A percentile compares a stretch with the other conserved stretches of the same genome.
These are phyloP conservation scores for Debaryomyces psychrophilus DNA, from an alignment of 1,139 yeast species.

Conservation along the genomic window DNA sequence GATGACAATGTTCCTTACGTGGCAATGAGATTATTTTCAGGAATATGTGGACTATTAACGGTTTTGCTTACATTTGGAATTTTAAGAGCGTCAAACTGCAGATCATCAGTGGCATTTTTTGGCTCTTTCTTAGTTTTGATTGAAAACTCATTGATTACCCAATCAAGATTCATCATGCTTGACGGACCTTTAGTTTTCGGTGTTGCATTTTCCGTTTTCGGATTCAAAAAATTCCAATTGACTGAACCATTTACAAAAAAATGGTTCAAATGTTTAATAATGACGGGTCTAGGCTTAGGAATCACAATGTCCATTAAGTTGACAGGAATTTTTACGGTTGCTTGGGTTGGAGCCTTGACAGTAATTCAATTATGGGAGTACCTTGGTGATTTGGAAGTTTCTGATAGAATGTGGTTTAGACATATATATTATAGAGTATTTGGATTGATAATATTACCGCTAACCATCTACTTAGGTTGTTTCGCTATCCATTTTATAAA, in stretches of 20 bases:
- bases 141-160: constrained; percentile 58
- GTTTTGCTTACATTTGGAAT: constrained; percentile 51
- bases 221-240: constrained; percentile 46
- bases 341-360: constrained; percentile 52
- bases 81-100: constrained; percentile 51
- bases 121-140: constrained; percentile 50
- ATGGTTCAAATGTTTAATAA: constrained; percentile 49
- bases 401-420: constrained; percentile 30
- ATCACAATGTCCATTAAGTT: constrained; percentile 53
- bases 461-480: constrained; percentile 47
- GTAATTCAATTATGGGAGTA: constrained; percentile 54
- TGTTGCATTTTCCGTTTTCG: constrained; percentile 43
- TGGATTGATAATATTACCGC: constrained; percentile 51
- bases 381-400: constrained; percentile 57
- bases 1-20: constrained; percentile 36
- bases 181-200: constrained; percentile 56
- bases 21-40: constrained; percentile 38
- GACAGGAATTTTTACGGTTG: constrained; percentile 55
- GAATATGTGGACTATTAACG: constrained; percentile 45
- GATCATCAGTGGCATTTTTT: constrained; percentile 43
- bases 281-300: constrained; percentile 58
- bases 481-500: constrained; percentile 54
- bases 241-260: constrained; percentile 34
- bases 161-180: constrained; percentile 51
- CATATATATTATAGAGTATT: constrained; percentile 36